phyloP scores from a whole-genome alignment of 148 eudicot genomes.

The Rhododendron molle region DNA sequence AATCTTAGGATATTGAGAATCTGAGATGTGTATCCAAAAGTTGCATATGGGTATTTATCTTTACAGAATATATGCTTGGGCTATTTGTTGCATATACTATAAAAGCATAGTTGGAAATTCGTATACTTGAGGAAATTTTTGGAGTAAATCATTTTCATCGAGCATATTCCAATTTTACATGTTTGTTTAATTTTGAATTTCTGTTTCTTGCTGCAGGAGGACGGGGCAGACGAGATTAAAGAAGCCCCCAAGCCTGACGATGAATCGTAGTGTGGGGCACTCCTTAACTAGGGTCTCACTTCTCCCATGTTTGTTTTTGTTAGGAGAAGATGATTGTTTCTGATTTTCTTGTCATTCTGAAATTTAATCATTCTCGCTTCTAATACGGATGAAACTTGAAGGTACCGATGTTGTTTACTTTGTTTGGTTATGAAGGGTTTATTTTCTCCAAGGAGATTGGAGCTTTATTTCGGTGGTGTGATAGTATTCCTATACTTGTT shows the following conservation, averaged over 20 bases:
- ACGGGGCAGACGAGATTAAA: constrained; percentile 53
- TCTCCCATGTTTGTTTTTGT: constrained; percentile 1
- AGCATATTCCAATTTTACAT: not conserved
- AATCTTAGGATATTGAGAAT: not conserved
- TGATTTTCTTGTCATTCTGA: constrained; percentile 6
- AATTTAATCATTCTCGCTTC: constrained; percentile 8
- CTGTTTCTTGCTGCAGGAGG: constrained; percentile 36
- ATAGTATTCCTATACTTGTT: not conserved
- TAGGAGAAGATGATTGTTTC: constrained; percentile 28
- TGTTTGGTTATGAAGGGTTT: constrained; percentile 12
- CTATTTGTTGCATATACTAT: not conserved
- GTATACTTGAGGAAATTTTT: not conserved
- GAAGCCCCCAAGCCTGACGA: constrained; percentile 55
- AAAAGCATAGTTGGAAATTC: not conserved
- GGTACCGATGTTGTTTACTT: constrained; percentile 1
- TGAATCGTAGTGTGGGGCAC: constrained; percentile 13
- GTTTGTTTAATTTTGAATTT: not conserved
- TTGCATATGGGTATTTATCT: not conserved
- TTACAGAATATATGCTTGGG: not conserved
- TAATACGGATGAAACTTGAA: constrained; percentile 1
- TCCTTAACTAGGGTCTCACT: not conserved
- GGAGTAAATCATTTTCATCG: not conserved
- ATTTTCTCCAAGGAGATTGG: not conserved
- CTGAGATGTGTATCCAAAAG: not conserved
- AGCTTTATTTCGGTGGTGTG: not conserved